phyloP scores from a whole-genome alignment of 2,329 filamentous ascomycete genomes.

The Botrytis sinoallii region DNA sequence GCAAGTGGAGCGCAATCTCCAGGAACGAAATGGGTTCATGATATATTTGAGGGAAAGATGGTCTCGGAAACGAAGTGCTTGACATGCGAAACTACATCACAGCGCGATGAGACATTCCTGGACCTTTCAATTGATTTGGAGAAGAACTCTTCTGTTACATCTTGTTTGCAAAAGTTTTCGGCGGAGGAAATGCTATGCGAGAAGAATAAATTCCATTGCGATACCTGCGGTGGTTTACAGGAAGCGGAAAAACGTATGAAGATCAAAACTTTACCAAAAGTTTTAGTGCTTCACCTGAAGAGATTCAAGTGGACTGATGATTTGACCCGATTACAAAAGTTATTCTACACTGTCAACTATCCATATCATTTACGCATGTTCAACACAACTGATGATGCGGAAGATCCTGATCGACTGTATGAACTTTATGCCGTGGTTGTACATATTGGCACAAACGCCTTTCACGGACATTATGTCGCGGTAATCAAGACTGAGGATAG shows the following conservation, averaged over 20 bases:
- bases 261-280: constrained; percentile 88
- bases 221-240: constrained; percentile 92
- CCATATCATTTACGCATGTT: constrained; percentile 80
- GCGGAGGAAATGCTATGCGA: constrained; percentile 98
- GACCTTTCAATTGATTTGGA: constrained; percentile 95
- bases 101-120: constrained; percentile 91
- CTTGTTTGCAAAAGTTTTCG: constrained; percentile 92
- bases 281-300: constrained; percentile 89
- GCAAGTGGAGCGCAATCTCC: constrained; percentile 48
- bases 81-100: constrained; percentile 92
- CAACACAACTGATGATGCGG: constrained; percentile 94
- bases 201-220: constrained; percentile 97
- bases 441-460: constrained; percentile 93
- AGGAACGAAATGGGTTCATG: constrained; percentile 86
- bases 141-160: constrained; percentile 92
- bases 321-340: constrained; percentile 86
- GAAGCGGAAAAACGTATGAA: constrained; percentile 99
- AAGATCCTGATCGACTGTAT: constrained; percentile 89
- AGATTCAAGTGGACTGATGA: constrained; percentile 99
- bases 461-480: constrained; percentile 95
- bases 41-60: constrained; percentile 90
- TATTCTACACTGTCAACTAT: constrained; percentile 96
- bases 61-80: constrained; percentile 96
- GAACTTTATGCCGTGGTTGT: constrained; percentile 97
- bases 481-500: constrained; percentile 97